These are phyloP conservation scores for Persicaria maculosa DNA, from an alignment of 148 eudicot species.

Conservation along the genomic window DNA sequence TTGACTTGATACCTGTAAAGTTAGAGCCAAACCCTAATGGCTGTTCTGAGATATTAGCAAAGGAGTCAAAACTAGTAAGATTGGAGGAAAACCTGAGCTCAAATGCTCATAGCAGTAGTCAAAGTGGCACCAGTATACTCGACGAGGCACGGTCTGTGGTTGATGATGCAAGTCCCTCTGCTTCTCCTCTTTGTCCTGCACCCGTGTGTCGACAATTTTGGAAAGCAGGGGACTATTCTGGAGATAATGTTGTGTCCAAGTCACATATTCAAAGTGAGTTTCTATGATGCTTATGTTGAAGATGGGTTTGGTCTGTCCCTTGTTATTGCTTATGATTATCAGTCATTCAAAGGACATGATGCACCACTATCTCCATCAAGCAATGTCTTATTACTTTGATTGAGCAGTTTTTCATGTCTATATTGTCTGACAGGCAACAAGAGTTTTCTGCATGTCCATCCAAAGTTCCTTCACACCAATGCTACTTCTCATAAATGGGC, in stretches of 20 bases:
- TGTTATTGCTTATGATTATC: background rate
- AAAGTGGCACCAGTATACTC: slow-evolving; percentile 31
- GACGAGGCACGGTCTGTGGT: slow-evolving; percentile 31
- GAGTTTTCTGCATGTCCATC: slow-evolving; percentile 66
- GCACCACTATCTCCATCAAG: background rate
- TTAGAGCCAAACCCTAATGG: slow-evolving; percentile 26
- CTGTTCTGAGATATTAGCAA: slow-evolving; percentile 16
- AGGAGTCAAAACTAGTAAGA: slow-evolving; percentile 27
- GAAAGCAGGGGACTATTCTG: slow-evolving; percentile 74
- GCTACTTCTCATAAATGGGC: slow-evolving; percentile 99
- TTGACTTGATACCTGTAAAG: slow-evolving; percentile 29
- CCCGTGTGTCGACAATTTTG: slow-evolving; percentile 93
- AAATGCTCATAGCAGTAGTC: slow-evolving; percentile 22
- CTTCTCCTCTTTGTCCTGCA: slow-evolving; percentile 58
- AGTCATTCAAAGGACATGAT: background rate
- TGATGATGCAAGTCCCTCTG: slow-evolving; percentile 46
- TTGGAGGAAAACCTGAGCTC: slow-evolving; percentile 28
- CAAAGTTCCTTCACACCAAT: slow-evolving; percentile 88
- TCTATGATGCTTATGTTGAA: background rate
- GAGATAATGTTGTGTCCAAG: slow-evolving; percentile 33
- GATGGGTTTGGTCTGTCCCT: background rate
- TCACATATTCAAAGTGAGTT: slow-evolving; percentile 49
- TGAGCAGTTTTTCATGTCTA: slow-evolving; percentile 1
- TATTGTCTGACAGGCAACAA: slow-evolving; percentile 37
- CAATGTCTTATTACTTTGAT: background rate